Conservation (phyloP, 1,284 basidiomycete species). For the Cryptococcus floricola region DNA sequence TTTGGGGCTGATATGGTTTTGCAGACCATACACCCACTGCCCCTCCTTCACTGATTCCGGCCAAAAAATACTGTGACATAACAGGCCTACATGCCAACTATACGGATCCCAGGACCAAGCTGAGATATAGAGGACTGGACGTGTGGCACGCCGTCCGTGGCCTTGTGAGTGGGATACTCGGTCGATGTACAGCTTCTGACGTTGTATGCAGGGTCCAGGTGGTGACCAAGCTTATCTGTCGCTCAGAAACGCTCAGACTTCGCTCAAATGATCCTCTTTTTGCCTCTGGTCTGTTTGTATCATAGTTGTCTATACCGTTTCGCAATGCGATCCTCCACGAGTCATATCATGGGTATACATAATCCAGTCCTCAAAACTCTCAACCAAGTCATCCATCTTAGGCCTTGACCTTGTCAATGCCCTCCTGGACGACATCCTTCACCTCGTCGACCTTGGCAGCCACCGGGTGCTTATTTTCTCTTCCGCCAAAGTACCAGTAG, state of each 20-base stretch:
- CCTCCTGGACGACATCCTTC: conserved; percentile 14
- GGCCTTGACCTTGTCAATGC: conserved; percentile 16
- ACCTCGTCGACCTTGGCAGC: conserved; percentile 13
- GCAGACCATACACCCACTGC: conserved; percentile 47
- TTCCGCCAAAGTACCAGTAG: conserved; percentile 63
- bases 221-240: conserved; percentile 48
- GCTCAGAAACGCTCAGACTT: conserved; percentile 44
- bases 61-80: conserved; percentile 54
- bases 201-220: conserved; percentile 38
- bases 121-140: conserved; percentile 49
- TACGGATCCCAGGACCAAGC: conserved; percentile 49
- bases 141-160: conserved; percentile 48
- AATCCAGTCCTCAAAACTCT: neutral
- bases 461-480: conserved; percentile 39
- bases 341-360: conserved; percentile 1
- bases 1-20: neutral
- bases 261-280: conserved; percentile 32
- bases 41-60: conserved; percentile 46
- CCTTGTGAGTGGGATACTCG: conserved; percentile 33
- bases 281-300: neutral
- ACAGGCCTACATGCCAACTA: conserved; percentile 52
- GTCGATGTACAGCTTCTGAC: conserved; percentile 1
- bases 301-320: neutral
- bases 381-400: conserved; percentile 11
- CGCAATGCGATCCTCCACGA: neutral